Evolutionary conservation across 352 stramenopile species (phyloP).

Genomic region (Phytophthora agathidicida): DNA sequence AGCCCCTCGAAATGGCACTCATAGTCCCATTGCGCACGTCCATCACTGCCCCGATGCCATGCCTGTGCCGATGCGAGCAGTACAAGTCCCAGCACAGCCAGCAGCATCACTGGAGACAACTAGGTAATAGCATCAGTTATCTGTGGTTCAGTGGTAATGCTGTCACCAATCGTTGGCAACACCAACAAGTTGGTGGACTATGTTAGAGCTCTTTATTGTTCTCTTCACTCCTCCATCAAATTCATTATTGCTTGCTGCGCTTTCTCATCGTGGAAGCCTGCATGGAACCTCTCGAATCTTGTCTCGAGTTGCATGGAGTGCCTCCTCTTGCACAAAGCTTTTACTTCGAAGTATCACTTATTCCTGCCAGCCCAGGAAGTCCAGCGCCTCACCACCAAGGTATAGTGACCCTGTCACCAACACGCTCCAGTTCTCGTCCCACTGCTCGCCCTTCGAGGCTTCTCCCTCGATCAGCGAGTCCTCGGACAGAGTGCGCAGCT

Average conservation of each 20-base stretch:
- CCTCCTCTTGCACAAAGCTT: not conserved
- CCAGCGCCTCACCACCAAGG: conserved; percentile 67
- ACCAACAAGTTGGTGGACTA: too few relatives aligned
- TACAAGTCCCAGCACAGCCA: conserved; percentile 11
- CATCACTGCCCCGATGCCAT: conserved; percentile 30
- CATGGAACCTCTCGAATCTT: conserved; percentile 33
- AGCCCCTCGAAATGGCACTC: conserved; percentile 40
- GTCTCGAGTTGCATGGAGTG: conserved; percentile 36
- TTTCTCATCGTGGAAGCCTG: conserved; percentile 11
- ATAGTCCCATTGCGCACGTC: conserved; percentile 35
- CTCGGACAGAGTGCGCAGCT: conserved; percentile 45
- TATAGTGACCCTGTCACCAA: conserved; percentile 83
- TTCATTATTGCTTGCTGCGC: conserved; percentile 7
- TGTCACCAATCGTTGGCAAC: too few relatives aligned
- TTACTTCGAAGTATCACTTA: too few relatives aligned
- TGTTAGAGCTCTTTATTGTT: conserved; percentile 15
- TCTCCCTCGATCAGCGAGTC: conserved; percentile 21
- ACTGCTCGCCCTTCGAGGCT: conserved; percentile 5
- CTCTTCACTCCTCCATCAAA: too few relatives aligned
- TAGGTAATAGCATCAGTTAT: too few relatives aligned
- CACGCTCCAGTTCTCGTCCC: conserved; percentile 57
- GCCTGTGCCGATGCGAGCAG: not conserved
- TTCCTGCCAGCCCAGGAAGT: conserved; percentile 70
- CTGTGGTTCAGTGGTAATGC: too few relatives aligned
- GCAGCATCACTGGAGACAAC: conserved; percentile 3